Base-by-base conservation (phyloP, 352 stramenopile species). In the Phytopythium litorale region DNA sequence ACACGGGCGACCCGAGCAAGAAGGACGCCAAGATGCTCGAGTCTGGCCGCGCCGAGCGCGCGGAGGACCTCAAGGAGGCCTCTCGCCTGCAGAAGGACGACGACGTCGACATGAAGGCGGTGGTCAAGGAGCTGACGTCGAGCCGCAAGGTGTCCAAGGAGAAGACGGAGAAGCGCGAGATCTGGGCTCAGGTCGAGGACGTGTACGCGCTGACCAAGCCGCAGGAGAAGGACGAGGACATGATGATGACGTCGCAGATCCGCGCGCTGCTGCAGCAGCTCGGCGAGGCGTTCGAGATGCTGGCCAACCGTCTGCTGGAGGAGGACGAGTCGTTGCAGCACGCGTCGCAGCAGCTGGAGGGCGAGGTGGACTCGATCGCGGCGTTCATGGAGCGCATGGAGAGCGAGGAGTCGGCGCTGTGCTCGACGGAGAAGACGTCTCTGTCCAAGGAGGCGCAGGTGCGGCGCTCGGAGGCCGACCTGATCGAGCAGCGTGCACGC, bases 161-260 rank as follows among this genome's bases (percentile, higher is more conserved):
- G 23, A 95, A 95, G 76, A 72, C 83, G 28, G 78, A 91, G 63
- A 94, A 95, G 81, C 87, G 87, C 62, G 79, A 87, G 38, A 78
- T 95, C 51, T 95, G 87, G 87, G 84, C 84, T 0, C 74, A 92
- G 66, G 76, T 95, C 13, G 84, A 95, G 63, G 78, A 92, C 57
- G 87, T 95, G 48, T 95, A 95, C 75, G 87, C 72, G 53, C 70
- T 91, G 15, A 74, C 78, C 13, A 94, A 92, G 74, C 53, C 81
- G 21, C 87, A 95, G 70, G 87, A 94, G 72, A 94, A 95, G 79
- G 87, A 95, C 54, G 84, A 95, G 70, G 87, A 95, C 70, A 94
- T 95, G 87, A 95, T 95, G 87, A 95, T 95, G 87, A 95, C 87
- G 49, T 92, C 82, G 40, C 87, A 95, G 71, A 95, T 95, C 69